Evolutionary conservation across 192 early-diverging fungal species (phyloP).

Genomic region (Paraglomus occultum): DNA sequence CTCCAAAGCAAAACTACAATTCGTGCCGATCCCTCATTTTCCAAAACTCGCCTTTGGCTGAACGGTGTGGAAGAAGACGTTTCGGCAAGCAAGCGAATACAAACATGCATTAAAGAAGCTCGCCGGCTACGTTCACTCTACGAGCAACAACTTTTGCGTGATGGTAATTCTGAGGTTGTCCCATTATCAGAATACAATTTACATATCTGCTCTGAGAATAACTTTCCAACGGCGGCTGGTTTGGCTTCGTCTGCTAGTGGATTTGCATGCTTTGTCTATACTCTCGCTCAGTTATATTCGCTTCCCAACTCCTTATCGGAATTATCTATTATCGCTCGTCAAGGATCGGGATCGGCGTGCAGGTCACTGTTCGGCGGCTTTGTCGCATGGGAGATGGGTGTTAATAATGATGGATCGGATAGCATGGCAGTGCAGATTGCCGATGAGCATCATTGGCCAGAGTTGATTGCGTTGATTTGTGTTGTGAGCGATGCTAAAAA

Average conservation of each 20-base stretch:
- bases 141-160: conserved; percentile 45
- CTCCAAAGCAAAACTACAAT: conserved; percentile 94
- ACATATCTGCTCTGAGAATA: conserved; percentile 96
- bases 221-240: conserved; percentile 99
- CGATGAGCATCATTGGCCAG: conserved; percentile 89
- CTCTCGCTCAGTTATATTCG: conserved; percentile 71
- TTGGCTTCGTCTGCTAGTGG: conserved; percentile 97
- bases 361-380: conserved; percentile 97
- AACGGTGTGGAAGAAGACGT: conserved; percentile 91
- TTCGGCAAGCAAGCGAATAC: conserved; percentile 74
- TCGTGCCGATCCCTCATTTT: conserved; percentile 60
- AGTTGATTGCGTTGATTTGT: conserved; percentile 91
- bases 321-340: conserved; percentile 86
- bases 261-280: conserved; percentile 89
- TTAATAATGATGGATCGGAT: conserved; percentile 73
- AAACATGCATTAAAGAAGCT: conserved; percentile 78
- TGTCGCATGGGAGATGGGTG: conserved; percentile 96
- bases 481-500: conserved; percentile 94
- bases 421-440: conserved; percentile 93
- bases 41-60: conserved; percentile 86
- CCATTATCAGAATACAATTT: conserved; percentile 66
- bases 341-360: conserved; percentile 97
- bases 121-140: conserved; percentile 68
- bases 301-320: conserved; percentile 70
- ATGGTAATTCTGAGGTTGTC: conserved; percentile 36